Percentiles rank a stretch among this genome's conserved stretches.
phyloP scores from a whole-genome alignment of 2,329 filamentous ascomycete species.

The Aspergillus bombycis region DNA sequence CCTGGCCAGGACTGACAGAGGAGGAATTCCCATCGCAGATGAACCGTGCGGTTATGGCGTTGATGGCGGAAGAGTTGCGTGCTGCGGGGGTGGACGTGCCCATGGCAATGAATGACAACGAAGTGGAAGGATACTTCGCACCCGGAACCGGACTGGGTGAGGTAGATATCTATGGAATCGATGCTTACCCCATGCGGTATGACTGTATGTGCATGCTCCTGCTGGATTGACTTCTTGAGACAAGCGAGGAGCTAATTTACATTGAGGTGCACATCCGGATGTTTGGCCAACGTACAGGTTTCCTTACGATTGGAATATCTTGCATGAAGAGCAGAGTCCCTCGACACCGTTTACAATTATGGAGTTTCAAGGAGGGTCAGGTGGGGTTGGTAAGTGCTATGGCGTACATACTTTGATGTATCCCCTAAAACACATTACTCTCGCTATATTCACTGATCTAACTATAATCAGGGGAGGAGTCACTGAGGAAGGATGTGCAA shows the following conservation, averaged over 20 bases:
- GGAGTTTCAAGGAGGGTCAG: constrained; percentile 11
- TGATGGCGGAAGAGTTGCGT: constrained; percentile 63
- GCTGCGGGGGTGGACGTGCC: constrained; percentile 40
- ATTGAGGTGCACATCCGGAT: background rate
- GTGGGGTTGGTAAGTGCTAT: constrained; percentile 1
- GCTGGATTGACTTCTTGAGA: background rate
- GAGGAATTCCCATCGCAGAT: constrained; percentile 17
- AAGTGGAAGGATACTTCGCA: constrained; percentile 46
- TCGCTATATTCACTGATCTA: background rate
- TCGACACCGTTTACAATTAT: constrained; percentile 8
- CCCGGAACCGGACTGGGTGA: constrained; percentile 52
- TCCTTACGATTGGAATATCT: background rate
- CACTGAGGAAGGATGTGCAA: background rate
- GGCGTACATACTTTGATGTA: background rate
- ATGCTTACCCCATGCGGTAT: constrained; percentile 13
- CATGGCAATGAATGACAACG: constrained; percentile 46
- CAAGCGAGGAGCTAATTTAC: background rate
- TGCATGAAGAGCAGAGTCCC: constrained; percentile 5
- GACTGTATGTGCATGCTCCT: background rate
- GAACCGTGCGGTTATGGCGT: constrained; percentile 54
- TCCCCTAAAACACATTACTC: background rate
- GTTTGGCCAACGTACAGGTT: background rate
- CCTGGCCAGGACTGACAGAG: constrained; percentile 12
- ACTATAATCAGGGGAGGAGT: constrained; percentile 6
- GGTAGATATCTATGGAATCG: constrained; percentile 53